Base-by-base conservation (phyloP, 192 early-diverging fungal species). In the Linnemannia elongata region DNA sequence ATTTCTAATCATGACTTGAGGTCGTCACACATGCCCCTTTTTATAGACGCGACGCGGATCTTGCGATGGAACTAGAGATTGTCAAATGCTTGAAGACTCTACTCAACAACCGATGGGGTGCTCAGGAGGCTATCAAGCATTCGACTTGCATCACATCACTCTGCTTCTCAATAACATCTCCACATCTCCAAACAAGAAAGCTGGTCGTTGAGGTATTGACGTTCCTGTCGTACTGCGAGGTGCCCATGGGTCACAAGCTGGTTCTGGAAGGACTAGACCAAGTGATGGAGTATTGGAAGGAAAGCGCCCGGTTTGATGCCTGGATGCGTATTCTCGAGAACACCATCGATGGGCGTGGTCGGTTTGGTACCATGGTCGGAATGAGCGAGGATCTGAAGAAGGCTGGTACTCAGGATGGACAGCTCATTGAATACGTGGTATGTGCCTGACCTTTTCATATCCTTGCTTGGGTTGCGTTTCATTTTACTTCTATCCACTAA, bases 1-100 rank as follows among this genome's bases (percentile, higher is more conserved):
- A 24, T 55, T 24, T 6, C 27, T 4, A 39, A 2, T 36, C 10
- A 52, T 39, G 17, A 6, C 1, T 27, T 66, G 30, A 45, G 12
- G 3, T 35, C 60, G 4, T 18, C 49, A 18, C 1, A 18, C 22
- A 22, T 38, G 6, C 18, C 79, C 69, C 49, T 63, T 66, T 77
- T 30, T 79, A 47, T 79, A 93, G 96, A 82, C 90, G 92, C 76
- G 94, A 94, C 72, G 89, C 92, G 47, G 96, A 96, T 87, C 88
- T 95, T 24, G 90, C 93, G 55, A 96, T 96, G 93, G 96, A 96
- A 81, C 90, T 93, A 36, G 96, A 96, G 83, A 95, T 96, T 70
- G 93, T 95, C 24, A 95, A 94, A 76, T 95, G 95, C 80, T 92
- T 96, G 76, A 96, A 96, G 69, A 91, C 93, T 1, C 85, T 96